Conservation (phyloP, 768 basidiomycete species). For the Mycena rebaudengoi region DNA sequence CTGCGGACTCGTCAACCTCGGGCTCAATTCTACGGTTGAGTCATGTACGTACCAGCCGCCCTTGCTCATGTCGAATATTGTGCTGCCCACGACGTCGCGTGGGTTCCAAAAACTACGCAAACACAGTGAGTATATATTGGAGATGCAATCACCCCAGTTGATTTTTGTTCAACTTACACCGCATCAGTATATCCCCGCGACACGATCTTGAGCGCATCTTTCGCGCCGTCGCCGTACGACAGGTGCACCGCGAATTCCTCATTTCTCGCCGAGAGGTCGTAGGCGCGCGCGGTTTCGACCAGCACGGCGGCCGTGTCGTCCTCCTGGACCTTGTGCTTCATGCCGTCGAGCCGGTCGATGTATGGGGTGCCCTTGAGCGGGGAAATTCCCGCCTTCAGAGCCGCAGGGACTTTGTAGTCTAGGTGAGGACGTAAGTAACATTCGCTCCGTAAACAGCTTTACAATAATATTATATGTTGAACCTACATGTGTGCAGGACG, state of each 20-base stretch:
- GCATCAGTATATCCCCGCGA: background rate
- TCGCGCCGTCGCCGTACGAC: background rate
- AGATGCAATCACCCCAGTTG: too few relatives aligned
- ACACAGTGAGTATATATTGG: too few relatives aligned
- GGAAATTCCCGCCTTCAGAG: background rate
- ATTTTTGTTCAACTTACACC: background rate
- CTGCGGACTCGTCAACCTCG: background rate
- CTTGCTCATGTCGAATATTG: background rate
- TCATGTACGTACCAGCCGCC: background rate
- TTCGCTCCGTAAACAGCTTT: too few relatives aligned
- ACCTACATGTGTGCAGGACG: background rate
- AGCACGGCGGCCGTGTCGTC: background rate
- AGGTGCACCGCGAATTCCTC: background rate
- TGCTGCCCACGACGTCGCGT: background rate
- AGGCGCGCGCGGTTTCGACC: background rate
- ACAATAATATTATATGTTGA: too few relatives aligned
- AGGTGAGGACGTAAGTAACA: background rate
- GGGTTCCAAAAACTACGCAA: background rate
- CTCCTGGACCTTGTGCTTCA: background rate
- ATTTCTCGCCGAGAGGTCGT: background rate
- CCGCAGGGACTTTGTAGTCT: background rate
- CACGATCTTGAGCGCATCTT: background rate
- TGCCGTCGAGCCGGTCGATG: constrained; percentile 2
- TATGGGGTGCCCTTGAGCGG: background rate
- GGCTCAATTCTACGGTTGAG: background rate